Percentiles rank a stretch among this genome's conserved stretches.
These are phyloP conservation scores for Populus nigra DNA, from an alignment of 345 rosid species.

Conservation along the genomic window DNA sequence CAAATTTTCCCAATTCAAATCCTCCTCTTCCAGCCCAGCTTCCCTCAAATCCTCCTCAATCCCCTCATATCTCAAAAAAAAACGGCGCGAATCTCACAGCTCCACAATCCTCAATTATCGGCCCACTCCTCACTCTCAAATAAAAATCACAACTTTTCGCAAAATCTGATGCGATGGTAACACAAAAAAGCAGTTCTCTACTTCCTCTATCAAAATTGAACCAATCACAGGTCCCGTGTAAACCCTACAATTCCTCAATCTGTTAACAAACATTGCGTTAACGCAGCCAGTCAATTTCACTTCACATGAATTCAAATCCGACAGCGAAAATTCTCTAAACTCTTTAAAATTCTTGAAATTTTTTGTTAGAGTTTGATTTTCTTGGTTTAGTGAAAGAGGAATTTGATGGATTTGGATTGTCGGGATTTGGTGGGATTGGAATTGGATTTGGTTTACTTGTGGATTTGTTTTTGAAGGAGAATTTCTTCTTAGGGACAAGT, in stretches of 20 bases:
- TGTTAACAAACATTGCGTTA: slow-evolving; percentile 56
- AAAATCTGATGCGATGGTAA: slow-evolving; percentile 82
- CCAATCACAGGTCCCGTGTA: slow-evolving; percentile 70
- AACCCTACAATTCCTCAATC: slow-evolving; percentile 52
- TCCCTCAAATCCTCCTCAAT: slow-evolving; percentile 60
- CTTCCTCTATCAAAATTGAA: slow-evolving; percentile 76
- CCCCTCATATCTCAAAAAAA: slow-evolving; percentile 68
- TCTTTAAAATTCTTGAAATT: slow-evolving; percentile 43
- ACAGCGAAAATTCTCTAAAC: slow-evolving; percentile 63
- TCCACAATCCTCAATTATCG: slow-evolving; percentile 72
- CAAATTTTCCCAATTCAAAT: slow-evolving; percentile 62
- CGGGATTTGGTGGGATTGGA: slow-evolving; percentile 18
- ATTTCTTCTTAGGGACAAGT: slow-evolving; percentile 64
- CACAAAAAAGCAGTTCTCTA: slow-evolving; percentile 56
- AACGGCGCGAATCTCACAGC: slow-evolving; percentile 71
- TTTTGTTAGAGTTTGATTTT: slow-evolving; percentile 43
- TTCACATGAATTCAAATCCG: slow-evolving; percentile 69
- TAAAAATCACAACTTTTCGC: slow-evolving; percentile 65
- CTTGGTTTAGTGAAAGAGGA: slow-evolving; percentile 30
- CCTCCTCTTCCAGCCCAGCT: slow-evolving; percentile 65
- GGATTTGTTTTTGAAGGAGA: slow-evolving; percentile 66
- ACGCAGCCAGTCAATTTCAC: slow-evolving; percentile 54
- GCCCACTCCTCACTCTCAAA: slow-evolving; percentile 81
- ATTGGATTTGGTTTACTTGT: slow-evolving; percentile 22
- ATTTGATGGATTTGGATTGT: background rate